Evolutionary conservation across 306 rosid genomes (phyloP).

Genomic region (Crotalaria pallida): DNA sequence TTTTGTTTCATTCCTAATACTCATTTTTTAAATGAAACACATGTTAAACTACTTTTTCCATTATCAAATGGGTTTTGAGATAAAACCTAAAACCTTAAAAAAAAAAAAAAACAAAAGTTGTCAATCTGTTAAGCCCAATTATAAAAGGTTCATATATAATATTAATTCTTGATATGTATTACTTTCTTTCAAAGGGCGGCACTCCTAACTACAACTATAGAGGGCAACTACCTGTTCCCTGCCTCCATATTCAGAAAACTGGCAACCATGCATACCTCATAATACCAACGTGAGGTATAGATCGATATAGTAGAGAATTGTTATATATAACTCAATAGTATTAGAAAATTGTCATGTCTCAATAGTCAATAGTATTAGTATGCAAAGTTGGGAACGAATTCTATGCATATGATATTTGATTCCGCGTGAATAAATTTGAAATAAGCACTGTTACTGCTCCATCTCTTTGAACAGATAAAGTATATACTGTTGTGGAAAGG

Average conservation of each 20-base stretch:
- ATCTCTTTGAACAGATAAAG: background rate
- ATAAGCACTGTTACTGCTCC: slow-evolving; percentile 25
- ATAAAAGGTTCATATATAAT: slow-evolving; percentile 13
- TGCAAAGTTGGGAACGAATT: slow-evolving; percentile 11
- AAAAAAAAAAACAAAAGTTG: too few species aligned
- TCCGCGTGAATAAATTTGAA: slow-evolving; percentile 12
- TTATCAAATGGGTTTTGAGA: too few species aligned
- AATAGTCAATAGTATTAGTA: background rate
- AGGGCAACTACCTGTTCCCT: background rate
- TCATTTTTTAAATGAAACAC: too few species aligned
- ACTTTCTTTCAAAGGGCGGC: background rate
- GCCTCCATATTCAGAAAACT: background rate
- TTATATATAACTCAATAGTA: too few species aligned
- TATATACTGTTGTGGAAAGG: slow-evolving; percentile 23
- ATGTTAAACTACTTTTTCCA: too few species aligned
- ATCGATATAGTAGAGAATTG: too few species aligned
- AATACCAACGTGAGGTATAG: too few species aligned
- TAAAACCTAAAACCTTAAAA: too few species aligned
- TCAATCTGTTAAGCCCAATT: too few species aligned
- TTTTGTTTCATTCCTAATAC: too few species aligned
- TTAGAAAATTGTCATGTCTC: too few species aligned
- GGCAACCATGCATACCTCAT: background rate
- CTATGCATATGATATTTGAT: slow-evolving; percentile 15
- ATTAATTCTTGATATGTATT: too few species aligned
- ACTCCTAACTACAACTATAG: background rate